Conservation (phyloP, 192 early-diverging fungal species). For the Coemansia sp. region DNA sequence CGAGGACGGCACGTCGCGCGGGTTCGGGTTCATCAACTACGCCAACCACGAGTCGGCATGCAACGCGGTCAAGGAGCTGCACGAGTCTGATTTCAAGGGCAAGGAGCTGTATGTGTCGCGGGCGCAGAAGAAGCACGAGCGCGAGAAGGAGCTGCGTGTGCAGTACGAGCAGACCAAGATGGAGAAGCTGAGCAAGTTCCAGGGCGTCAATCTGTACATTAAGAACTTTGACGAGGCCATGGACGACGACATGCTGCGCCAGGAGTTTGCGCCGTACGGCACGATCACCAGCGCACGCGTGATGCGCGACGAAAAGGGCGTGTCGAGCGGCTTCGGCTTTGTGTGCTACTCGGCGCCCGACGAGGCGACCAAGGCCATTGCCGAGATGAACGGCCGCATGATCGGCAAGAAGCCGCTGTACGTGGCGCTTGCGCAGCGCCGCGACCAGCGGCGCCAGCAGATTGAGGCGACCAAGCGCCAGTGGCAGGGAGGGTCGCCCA, state of each 20-base stretch:
- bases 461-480: slow-evolving; percentile 95
- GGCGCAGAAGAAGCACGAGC: slow-evolving; percentile 98
- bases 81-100: slow-evolving; percentile 88
- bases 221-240: slow-evolving; percentile 98
- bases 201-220: slow-evolving; percentile 98
- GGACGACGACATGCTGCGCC: slow-evolving; percentile 94
- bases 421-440: slow-evolving; percentile 97
- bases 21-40: slow-evolving; percentile 98
- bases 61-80: slow-evolving; percentile 85
- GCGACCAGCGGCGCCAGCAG: slow-evolving; percentile 94
- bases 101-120: slow-evolving; percentile 94
- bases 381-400: slow-evolving; percentile 99
- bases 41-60: slow-evolving; percentile 85
- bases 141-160: slow-evolving; percentile 91
- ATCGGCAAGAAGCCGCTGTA: slow-evolving; percentile 95
- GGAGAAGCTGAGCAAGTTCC: slow-evolving; percentile 98
- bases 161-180: slow-evolving; percentile 94
- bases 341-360: slow-evolving; percentile 99
- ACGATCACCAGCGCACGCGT: slow-evolving; percentile 96
- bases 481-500: slow-evolving; percentile 56
- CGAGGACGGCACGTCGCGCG: slow-evolving; percentile 81
- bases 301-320: slow-evolving; percentile 90
- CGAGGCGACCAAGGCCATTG: slow-evolving; percentile 97
- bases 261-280: slow-evolving; percentile 96
- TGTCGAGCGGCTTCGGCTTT: slow-evolving; percentile 95